A percentile compares a stretch with the other conserved stretches of the same genome.
Conservation (phyloP, 441 rosid genomes). For the Pelargonium myrrhifolium region DNA sequence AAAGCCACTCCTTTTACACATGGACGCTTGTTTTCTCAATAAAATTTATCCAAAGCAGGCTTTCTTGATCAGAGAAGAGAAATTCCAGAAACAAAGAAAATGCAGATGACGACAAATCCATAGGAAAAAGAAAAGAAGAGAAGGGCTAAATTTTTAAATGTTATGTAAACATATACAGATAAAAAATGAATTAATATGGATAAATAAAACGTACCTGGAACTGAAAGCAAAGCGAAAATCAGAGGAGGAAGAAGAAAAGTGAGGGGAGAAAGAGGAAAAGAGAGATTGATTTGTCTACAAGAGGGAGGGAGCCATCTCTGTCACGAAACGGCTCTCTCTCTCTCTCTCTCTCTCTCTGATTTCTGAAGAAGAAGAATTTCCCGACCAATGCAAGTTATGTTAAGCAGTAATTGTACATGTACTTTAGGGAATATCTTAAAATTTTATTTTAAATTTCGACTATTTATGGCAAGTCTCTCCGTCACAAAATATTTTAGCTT, state of each 20-base stretch:
- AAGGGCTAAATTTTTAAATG: background rate
- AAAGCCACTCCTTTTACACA: background rate
- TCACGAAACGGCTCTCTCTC: slow-evolving; percentile 17
- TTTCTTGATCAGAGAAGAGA: no score
- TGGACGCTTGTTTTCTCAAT: background rate
- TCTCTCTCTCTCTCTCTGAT: background rate
- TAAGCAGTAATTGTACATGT: background rate
- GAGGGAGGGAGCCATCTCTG: slow-evolving; percentile 16
- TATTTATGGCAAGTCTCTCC: background rate
- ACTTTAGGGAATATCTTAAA: background rate
- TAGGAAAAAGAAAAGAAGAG: background rate
- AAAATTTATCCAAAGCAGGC: no score
- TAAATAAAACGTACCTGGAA: slow-evolving; percentile 2
- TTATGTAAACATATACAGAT: background rate
- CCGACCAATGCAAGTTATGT: background rate
- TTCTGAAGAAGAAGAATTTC: background rate
- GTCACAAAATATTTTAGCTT: no score
- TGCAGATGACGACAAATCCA: background rate
- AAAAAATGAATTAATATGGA: background rate
- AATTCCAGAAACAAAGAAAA: background rate
- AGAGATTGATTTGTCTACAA: background rate
- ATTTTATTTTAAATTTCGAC: background rate
- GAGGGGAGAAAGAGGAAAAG: background rate
- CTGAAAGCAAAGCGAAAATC: background rate
- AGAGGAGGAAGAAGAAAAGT: background rate